Evolutionary conservation across 164 flowering plant species (phyloP), one percentile per base, ranked within the genome.

Genomic region (Berberis vulgaris): DNA sequence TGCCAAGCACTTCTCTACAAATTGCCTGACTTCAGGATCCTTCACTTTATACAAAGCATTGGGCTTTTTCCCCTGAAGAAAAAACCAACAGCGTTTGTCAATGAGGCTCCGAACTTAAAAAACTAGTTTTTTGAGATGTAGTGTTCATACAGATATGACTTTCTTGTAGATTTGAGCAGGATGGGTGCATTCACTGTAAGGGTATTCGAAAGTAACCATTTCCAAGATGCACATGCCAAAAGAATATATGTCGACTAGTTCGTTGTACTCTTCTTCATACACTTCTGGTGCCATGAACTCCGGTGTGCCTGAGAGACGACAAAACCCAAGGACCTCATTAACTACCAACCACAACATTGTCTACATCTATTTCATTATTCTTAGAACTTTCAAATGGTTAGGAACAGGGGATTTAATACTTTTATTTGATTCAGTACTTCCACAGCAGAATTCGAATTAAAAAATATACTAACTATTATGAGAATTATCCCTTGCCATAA

Each of bases 221-320:
- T 91, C 97, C 74, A 94, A 82, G 40, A 94, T 72, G 77, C 99
- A 94, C 97, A 91, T 94, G 54, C 97, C 99, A 75, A 94, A 94
- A 43, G 99, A 75, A 72, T 94, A 94, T n/a, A 94, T 87, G 70
- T 94, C 99, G 39, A 91, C 96, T 56, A 94, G 69, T 75, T 94
- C 96, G 75, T 94, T 91, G 68, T 94, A 94, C 68, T 91, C 96
- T 79, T 94, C 99, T 69, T 82, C 85, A 73, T 84, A 94, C 41
- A 94, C 90, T 76, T 94, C 98, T 3, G 98, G 98, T 7, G 98
- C 98, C 98, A 93, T 93, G 82, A 94, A 94, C 72, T 94, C 98
- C 4, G 99, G 99, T 42, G 99, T 94, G 66, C 99, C 99, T 94
- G 78, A 64, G 44, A 54, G 10, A 49, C 40, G 44, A 59, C 2